Evolutionary conservation across 2,329 filamentous ascomycete species (phyloP).

Genomic region (Sclerotinia sclerotiorum): DNA sequence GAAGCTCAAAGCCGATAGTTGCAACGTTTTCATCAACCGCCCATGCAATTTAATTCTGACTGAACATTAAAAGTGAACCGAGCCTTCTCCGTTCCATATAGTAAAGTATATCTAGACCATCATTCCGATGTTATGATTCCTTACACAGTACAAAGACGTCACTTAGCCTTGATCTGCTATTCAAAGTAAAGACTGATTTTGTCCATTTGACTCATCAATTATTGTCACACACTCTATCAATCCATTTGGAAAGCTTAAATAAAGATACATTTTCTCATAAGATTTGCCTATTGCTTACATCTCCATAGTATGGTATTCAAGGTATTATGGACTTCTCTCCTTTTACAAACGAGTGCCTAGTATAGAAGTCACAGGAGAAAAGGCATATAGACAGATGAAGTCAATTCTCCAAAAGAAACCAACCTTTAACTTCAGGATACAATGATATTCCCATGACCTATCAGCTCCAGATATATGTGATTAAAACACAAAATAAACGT

Average conservation of each 20-base stretch:
- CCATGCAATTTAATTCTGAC: no score
- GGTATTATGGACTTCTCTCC: accelerated
- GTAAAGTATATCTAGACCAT: no score
- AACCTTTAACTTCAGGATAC: neutral
- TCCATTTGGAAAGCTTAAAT: neutral
- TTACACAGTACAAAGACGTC: no score
- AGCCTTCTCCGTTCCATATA: no score
- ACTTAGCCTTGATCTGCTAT: no score
- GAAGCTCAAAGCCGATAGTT: no score
- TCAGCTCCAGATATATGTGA: neutral
- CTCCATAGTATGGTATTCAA: neutral
- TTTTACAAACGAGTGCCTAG: neutral
- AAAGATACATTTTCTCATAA: neutral
- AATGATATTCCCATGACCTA: neutral
- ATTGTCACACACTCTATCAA: neutral
- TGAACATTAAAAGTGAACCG: no score
- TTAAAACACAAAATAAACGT: neutral
- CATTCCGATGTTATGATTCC: no score
- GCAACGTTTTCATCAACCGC: no score
- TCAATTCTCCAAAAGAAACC: neutral
- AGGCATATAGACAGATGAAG: neutral
- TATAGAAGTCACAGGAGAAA: no score
- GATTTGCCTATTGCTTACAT: neutral
- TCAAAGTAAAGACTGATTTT: neutral
- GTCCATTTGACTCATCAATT: neutral